A percentile compares a stretch with the other conserved stretches of the same genome.
phyloP scores from a whole-genome alignment of 768 basidiomycete species.

The Clitopilus passeckerianus region DNA sequence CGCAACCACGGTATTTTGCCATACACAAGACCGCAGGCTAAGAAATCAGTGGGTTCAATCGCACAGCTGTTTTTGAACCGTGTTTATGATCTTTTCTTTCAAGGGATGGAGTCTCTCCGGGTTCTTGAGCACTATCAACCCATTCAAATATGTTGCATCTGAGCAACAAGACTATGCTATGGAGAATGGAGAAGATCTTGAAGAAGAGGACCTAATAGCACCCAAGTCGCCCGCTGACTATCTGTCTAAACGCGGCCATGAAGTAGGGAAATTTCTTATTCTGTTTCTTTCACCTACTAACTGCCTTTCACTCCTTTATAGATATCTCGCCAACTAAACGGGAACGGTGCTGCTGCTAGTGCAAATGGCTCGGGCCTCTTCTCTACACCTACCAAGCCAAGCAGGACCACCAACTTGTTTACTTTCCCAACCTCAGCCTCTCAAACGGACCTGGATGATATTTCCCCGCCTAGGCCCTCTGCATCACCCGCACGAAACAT shows the following conservation, averaged over 20 bases:
- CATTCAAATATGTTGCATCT: constrained; percentile 24
- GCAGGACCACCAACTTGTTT: constrained; percentile 4
- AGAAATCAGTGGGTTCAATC: constrained; percentile 42
- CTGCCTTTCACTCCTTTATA: neutral
- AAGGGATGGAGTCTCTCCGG: constrained; percentile 49
- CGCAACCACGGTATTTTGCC: constrained; percentile 39
- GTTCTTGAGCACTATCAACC: constrained; percentile 48
- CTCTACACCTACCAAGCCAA: constrained; percentile 6
- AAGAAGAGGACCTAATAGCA: constrained; percentile 11
- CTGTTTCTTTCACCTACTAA: no score
- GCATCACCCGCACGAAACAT: constrained; percentile 38
- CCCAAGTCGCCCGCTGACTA: constrained; percentile 13
- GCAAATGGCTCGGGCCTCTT: neutral
- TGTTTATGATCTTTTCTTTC: constrained; percentile 10
- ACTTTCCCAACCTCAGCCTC: constrained; percentile 5
- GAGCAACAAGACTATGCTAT: constrained; percentile 17
- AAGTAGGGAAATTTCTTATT: constrained; percentile 13
- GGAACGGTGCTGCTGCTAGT: constrained; percentile 2
- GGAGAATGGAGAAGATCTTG: constrained; percentile 11
- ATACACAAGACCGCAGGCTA: constrained; percentile 39
- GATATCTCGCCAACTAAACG: constrained; percentile 14
- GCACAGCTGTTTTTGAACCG: constrained; percentile 2
- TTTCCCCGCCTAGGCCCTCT: constrained; percentile 12
- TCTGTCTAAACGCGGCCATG: constrained; percentile 19
- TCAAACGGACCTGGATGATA: constrained; percentile 1